Conservation (phyloP, 805 yeast species). For the Maudiozyma turicensis region DNA sequence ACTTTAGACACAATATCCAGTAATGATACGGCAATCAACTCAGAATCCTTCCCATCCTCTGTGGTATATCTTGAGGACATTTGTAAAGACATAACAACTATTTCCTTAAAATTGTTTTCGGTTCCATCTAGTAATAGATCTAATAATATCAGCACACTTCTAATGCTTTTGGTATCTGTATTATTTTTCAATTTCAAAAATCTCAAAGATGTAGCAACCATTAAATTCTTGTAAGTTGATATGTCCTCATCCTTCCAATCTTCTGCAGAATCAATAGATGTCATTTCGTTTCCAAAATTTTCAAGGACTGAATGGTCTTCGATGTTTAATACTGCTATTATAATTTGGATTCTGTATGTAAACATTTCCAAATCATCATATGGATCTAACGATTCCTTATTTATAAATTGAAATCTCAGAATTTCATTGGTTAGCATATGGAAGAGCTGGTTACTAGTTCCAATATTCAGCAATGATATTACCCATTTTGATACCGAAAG, state of each 20-base stretch:
- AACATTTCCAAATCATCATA: constrained; percentile 57
- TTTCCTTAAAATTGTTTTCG: constrained; percentile 42
- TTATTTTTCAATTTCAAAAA: constrained; percentile 33
- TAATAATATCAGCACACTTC: constrained; percentile 36
- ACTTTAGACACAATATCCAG: constrained; percentile 27
- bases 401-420: constrained; percentile 32
- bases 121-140: constrained; percentile 45
- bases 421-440: constrained; percentile 50
- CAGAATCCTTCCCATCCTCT: constrained; percentile 17
- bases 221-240: constrained; percentile 53
- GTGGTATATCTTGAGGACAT: constrained; percentile 26
- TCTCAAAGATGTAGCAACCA: constrained; percentile 37
- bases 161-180: constrained; percentile 32
- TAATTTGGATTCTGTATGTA: constrained; percentile 47
- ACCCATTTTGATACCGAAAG: constrained; percentile 43
- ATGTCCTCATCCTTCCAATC: constrained; percentile 34
- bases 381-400: constrained; percentile 22
- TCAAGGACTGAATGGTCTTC: constrained; percentile 37
- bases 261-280: constrained; percentile 36
- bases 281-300: constrained; percentile 47
- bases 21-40: constrained; percentile 26
- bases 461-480: constrained; percentile 35
- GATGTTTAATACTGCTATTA: constrained; percentile 43
- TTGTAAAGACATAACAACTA: constrained; percentile 35
- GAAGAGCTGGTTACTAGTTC: constrained; percentile 52